Evolutionary conservation across 2,329 filamentous ascomycete genomes (phyloP).

Genomic region (Penicillium concentricum): DNA sequence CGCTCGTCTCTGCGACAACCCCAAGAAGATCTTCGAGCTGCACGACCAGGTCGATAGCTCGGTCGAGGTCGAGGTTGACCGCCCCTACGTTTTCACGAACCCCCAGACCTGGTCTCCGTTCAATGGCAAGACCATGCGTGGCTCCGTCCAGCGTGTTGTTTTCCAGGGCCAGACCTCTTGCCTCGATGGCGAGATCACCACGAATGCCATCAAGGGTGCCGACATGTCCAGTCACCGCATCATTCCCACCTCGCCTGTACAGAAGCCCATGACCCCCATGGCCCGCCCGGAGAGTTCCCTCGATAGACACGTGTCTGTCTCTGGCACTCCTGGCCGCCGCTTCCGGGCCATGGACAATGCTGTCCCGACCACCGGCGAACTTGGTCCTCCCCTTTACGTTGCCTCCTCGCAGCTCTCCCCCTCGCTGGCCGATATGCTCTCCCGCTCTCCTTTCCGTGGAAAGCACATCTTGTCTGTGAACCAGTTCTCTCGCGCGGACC

Average conservation of each 20-base stretch:
- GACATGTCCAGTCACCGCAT: slow-evolving; percentile 71
- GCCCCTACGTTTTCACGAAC: slow-evolving; percentile 61
- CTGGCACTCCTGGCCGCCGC: slow-evolving; percentile 38
- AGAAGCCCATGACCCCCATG: slow-evolving; percentile 51
- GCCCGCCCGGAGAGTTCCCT: slow-evolving; percentile 39
- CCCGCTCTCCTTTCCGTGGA: slow-evolving; percentile 81
- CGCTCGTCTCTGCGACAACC: slow-evolving; percentile 70
- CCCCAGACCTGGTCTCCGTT: slow-evolving; percentile 67
- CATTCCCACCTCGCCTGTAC: slow-evolving; percentile 54
- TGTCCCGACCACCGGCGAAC: slow-evolving; percentile 33
- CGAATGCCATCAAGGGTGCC: slow-evolving; percentile 60
- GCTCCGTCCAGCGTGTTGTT: slow-evolving; percentile 70
- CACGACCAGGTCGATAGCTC: slow-evolving; percentile 74
- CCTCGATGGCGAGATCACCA: slow-evolving; percentile 65
- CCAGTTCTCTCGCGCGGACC: slow-evolving; percentile 81
- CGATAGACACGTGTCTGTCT: slow-evolving; percentile 39
- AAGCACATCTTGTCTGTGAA: slow-evolving; percentile 89
- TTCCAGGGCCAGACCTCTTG: slow-evolving; percentile 74
- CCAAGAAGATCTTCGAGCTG: slow-evolving; percentile 77
- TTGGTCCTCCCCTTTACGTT: slow-evolving; percentile 41
- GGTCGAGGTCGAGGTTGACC: slow-evolving; percentile 73
- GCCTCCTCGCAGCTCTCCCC: slow-evolving; percentile 56
- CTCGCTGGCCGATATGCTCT: slow-evolving; percentile 68
- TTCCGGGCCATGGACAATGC: slow-evolving; percentile 28
- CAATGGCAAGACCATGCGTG: slow-evolving; percentile 65